Percentiles rank a stretch among this genome's conserved stretches.
Evolutionary conservation across 2,329 filamentous ascomycete genomes (phyloP).

Genomic region (Orbilia quercus): DNA sequence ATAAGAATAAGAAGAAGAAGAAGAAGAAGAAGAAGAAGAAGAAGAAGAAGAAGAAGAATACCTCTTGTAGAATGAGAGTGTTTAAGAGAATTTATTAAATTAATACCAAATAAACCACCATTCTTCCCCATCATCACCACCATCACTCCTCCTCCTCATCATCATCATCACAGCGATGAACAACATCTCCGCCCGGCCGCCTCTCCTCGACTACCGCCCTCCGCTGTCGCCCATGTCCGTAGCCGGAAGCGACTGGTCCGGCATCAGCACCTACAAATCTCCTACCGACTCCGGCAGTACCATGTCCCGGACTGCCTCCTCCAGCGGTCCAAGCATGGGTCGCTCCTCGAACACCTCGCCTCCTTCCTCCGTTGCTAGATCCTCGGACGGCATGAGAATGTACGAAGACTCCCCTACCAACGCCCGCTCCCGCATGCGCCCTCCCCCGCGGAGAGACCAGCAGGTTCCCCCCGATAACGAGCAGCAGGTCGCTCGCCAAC

Average conservation of each 20-base stretch:
- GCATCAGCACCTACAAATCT: slow-evolving; percentile 74
- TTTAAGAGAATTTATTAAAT: too few species aligned
- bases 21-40: too few species aligned
- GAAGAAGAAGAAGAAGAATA: too few species aligned
- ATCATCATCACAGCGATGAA: slow-evolving; percentile 37
- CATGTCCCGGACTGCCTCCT: slow-evolving; percentile 68
- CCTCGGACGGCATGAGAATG: slow-evolving; percentile 80
- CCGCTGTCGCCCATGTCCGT: slow-evolving; percentile 84
- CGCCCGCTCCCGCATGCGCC: slow-evolving; percentile 53
- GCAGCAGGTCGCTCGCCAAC: slow-evolving; percentile 68
- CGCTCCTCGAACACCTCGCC: slow-evolving; percentile 72
- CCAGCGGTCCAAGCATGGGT: slow-evolving; percentile 62
- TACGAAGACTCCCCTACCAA: slow-evolving; percentile 64
- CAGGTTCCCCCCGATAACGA: slow-evolving; percentile 65
- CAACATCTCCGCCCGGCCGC: slow-evolving; percentile 51
- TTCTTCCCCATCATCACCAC: too few species aligned
- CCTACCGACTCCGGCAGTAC: slow-evolving; percentile 65
- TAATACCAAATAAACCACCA: too few species aligned
- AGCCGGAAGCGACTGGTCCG: slow-evolving; percentile 84
- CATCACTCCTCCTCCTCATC: slow-evolving; percentile 2
- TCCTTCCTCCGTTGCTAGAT: slow-evolving; percentile 85
- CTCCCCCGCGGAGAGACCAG: slow-evolving; percentile 45
- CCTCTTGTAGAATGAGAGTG: too few species aligned
- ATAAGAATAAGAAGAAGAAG: too few species aligned
- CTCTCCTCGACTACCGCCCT: slow-evolving; percentile 46